Percentiles rank a stretch among this genome's conserved stretches.
phyloP scores from a whole-genome alignment of 2,329 filamentous ascomycete genomes.

The Verticillium nonalfalfae region DNA sequence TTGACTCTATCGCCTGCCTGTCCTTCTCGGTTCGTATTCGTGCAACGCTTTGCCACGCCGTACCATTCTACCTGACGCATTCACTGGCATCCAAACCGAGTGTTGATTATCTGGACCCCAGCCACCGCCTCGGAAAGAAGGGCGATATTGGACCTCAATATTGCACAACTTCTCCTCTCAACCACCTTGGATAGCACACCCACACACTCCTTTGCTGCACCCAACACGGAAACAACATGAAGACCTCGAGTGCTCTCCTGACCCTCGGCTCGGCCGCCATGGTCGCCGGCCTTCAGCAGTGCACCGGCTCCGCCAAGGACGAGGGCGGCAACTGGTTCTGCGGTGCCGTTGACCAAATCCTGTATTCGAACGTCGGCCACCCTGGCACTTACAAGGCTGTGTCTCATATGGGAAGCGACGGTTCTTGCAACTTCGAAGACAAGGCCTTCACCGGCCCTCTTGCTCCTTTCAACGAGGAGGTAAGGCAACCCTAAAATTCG shows the following conservation, averaged over 20 bases:
- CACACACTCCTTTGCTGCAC: neutral
- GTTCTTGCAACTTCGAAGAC: conserved; percentile 46
- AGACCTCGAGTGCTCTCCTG: conserved; percentile 15
- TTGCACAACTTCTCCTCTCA: neutral
- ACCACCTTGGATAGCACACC: neutral
- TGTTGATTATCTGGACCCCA: neutral
- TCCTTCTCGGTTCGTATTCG: neutral
- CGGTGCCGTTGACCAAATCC: conserved; percentile 56
- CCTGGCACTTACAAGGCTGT: conserved; percentile 60
- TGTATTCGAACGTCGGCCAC: conserved; percentile 57
- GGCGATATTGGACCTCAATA: neutral
- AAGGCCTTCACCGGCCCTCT: conserved; percentile 53
- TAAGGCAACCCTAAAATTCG: conserved; percentile 31
- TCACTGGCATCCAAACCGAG: neutral
- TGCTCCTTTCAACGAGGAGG: conserved; percentile 64
- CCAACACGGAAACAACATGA: conserved; percentile 18
- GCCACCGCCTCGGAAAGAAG: neutral
- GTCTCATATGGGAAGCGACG: conserved; percentile 48
- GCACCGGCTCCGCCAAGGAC: conserved; percentile 23
- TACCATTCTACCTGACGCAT: neutral
- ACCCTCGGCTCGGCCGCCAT: conserved; percentile 21
- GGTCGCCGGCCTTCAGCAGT: conserved; percentile 26
- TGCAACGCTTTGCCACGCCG: neutral
- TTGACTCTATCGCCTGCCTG: neutral
- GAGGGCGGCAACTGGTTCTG: conserved; percentile 60